These are phyloP conservation scores for Candida lessepsii DNA, from an alignment of 805 yeast species.

Conservation along the genomic window DNA sequence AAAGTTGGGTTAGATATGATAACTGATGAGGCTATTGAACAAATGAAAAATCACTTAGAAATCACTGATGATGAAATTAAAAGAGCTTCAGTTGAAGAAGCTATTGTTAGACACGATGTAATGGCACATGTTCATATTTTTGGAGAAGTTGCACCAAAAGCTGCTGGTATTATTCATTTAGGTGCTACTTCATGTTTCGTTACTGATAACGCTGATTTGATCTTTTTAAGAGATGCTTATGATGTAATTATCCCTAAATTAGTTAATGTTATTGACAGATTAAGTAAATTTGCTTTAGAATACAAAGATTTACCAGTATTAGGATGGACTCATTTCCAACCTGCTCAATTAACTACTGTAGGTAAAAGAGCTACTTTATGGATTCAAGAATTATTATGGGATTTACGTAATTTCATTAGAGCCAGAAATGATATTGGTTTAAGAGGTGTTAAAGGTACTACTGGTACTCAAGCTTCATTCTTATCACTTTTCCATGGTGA, in stretches of 20 bases:
- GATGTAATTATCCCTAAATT: slow-evolving; percentile 91
- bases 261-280: slow-evolving; percentile 91
- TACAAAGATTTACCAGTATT: slow-evolving; percentile 95
- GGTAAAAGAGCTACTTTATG: slow-evolving; percentile 98
- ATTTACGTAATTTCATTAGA: slow-evolving; percentile 89
- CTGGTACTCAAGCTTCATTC: slow-evolving; percentile 98
- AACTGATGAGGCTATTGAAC: slow-evolving; percentile 86
- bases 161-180: slow-evolving; percentile 95
- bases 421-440: slow-evolving; percentile 96
- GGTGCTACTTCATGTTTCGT: slow-evolving; percentile 99
- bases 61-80: slow-evolving; percentile 93
- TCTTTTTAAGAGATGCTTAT: slow-evolving; percentile 93
- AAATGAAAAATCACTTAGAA: slow-evolving; percentile 72
- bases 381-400: slow-evolving; percentile 98
- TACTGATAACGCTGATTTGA: slow-evolving; percentile 96
- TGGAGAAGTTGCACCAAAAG: slow-evolving; percentile 90
- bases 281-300: slow-evolving; percentile 82
- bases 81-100: slow-evolving; percentile 88
- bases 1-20: slow-evolving; percentile 83
- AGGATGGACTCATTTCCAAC: slow-evolving; percentile 99
- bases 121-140: slow-evolving; percentile 98
- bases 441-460: slow-evolving; percentile 98
- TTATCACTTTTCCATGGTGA: slow-evolving; percentile 93
- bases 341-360: slow-evolving; percentile 97
- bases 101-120: slow-evolving; percentile 97